phyloP scores from a whole-genome alignment of 495 filamentous ascomycete species.

The Trichocladium uniseriatum region DNA sequence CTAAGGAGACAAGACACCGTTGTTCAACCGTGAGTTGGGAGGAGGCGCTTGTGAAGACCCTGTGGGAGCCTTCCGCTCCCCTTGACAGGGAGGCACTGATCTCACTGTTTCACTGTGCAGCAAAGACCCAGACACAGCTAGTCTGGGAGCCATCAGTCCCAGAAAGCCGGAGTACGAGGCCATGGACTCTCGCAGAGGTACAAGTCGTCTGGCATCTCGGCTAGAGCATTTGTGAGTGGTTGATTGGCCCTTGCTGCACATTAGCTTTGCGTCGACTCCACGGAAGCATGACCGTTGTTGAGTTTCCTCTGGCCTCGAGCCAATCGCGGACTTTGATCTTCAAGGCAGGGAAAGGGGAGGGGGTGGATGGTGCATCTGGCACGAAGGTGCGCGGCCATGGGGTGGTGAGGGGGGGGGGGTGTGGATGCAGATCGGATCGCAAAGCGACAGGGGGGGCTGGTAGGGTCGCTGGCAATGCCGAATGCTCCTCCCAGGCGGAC shows the following conservation, averaged over 20 bases:
- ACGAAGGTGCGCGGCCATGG: background rate
- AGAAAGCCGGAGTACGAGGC: slow-evolving; percentile 14
- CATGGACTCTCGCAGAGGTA: slow-evolving; percentile 13
- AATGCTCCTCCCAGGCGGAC: slow-evolving; percentile 3
- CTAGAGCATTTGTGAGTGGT: slow-evolving; percentile 30
- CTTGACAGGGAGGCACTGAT: slow-evolving; percentile 11
- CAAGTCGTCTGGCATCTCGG: slow-evolving; percentile 31
- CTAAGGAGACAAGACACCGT: slow-evolving; percentile 20
- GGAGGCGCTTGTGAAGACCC: slow-evolving; percentile 6
- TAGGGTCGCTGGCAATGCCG: slow-evolving; percentile 2
- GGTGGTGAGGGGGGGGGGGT: slow-evolving; percentile 11
- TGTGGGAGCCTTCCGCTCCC: slow-evolving; percentile 3
- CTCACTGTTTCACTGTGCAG: slow-evolving; percentile 16
- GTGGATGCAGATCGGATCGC: slow-evolving; percentile 22
- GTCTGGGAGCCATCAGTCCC: slow-evolving; percentile 4
- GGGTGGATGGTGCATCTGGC: slow-evolving; percentile 24
- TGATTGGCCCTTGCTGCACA: slow-evolving; percentile 36
- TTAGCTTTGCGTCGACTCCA: slow-evolving; percentile 37
- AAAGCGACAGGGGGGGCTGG: slow-evolving; percentile 10
- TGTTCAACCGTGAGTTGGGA: slow-evolving; percentile 18
- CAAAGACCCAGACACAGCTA: slow-evolving; percentile 11
- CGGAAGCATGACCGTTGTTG: slow-evolving; percentile 42
- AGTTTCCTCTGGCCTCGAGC: slow-evolving; percentile 27
- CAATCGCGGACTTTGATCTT: slow-evolving; percentile 28
- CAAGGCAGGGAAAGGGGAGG: slow-evolving; percentile 16